These are phyloP conservation scores for Boletus tylopilopsis DNA, from an alignment of 768 basidiomycete species.

Conservation along the genomic window DNA sequence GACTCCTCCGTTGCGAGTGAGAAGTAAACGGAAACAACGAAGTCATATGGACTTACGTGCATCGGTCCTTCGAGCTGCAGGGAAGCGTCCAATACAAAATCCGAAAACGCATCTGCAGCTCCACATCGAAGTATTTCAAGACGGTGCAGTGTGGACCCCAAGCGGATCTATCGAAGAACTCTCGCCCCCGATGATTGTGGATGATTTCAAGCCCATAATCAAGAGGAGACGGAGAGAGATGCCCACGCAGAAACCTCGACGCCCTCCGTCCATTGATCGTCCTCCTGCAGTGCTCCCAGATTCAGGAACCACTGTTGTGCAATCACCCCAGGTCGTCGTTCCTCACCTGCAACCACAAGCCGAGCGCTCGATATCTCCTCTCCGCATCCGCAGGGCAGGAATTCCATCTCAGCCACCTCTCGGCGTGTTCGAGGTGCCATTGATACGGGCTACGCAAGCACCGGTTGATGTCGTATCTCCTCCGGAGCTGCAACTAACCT, in stretches of 20 bases:
- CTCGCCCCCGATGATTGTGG: background rate
- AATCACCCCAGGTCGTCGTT: background rate
- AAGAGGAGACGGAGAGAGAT: background rate
- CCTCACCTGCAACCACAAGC: constrained; percentile 8
- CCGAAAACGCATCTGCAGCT: constrained; percentile 36
- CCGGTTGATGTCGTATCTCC: no score
- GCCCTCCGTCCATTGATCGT: background rate
- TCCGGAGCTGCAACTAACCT: no score
- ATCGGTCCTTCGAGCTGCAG: constrained; percentile 8
- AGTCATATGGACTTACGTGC: constrained; percentile 22
- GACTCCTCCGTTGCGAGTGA: background rate
- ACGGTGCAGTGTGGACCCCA: constrained; percentile 27
- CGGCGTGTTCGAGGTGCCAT: background rate
- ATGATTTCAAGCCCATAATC: no score
- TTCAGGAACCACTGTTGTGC: constrained; percentile 14
- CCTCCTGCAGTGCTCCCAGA: constrained; percentile 8
- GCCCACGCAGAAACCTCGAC: background rate
- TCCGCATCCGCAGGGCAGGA: constrained; percentile 18
- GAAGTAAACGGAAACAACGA: constrained; percentile 4
- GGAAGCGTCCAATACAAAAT: constrained; percentile 3
- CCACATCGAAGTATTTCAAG: constrained; percentile 31
- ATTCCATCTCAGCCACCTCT: constrained; percentile 8
- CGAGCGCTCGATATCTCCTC: constrained; percentile 9
- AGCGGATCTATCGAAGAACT: constrained; percentile 25
- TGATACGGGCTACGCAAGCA: background rate